phyloP scores from a whole-genome alignment of 805 yeast genomes.

The Kluyveromyces starmeri region DNA sequence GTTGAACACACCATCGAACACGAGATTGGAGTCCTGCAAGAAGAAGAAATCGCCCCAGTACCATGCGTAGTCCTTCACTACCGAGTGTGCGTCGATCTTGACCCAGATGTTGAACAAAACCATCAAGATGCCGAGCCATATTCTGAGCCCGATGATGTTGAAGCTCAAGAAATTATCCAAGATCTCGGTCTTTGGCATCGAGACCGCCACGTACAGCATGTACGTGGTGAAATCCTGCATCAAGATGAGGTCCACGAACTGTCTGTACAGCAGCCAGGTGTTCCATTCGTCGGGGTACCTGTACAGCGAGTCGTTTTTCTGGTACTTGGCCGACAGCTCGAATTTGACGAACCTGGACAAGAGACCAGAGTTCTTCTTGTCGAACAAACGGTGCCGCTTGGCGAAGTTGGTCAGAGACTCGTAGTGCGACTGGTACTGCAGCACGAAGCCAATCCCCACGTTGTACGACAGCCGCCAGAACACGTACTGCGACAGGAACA shows the following conservation, averaged over 20 bases:
- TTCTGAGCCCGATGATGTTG: slow-evolving; percentile 36
- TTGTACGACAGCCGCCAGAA: slow-evolving; percentile 74
- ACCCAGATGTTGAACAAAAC: slow-evolving; percentile 76
- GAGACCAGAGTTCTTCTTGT: slow-evolving; percentile 22
- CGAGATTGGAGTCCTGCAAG: slow-evolving; percentile 56
- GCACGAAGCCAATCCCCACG: slow-evolving; percentile 66
- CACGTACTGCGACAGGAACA: slow-evolving; percentile 47
- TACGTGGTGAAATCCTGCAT: slow-evolving; percentile 81
- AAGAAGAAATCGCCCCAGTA: slow-evolving; percentile 93
- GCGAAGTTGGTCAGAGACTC: slow-evolving; percentile 47
- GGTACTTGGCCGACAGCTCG: slow-evolving; percentile 42
- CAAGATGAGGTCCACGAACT: slow-evolving; percentile 68
- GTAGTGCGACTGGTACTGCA: slow-evolving; percentile 57
- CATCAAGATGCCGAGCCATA: slow-evolving; percentile 49
- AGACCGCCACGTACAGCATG: slow-evolving; percentile 48
- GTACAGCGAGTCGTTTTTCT: slow-evolving; percentile 28
- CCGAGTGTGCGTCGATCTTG: slow-evolving; percentile 78
- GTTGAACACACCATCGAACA: slow-evolving; percentile 84
- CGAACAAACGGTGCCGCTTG: slow-evolving; percentile 36
- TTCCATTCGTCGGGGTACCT: slow-evolving; percentile 64
- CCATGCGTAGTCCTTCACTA: slow-evolving; percentile 88
- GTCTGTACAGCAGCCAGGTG: slow-evolving; percentile 74
- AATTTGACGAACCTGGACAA: slow-evolving; percentile 36
- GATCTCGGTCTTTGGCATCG: slow-evolving; percentile 26
- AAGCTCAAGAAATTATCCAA: slow-evolving; percentile 26